Percentiles rank a stretch among this genome's conserved stretches.
These are phyloP conservation scores for Puccinia horiana DNA, from an alignment of 1,284 basidiomycete species.

Conservation along the genomic window DNA sequence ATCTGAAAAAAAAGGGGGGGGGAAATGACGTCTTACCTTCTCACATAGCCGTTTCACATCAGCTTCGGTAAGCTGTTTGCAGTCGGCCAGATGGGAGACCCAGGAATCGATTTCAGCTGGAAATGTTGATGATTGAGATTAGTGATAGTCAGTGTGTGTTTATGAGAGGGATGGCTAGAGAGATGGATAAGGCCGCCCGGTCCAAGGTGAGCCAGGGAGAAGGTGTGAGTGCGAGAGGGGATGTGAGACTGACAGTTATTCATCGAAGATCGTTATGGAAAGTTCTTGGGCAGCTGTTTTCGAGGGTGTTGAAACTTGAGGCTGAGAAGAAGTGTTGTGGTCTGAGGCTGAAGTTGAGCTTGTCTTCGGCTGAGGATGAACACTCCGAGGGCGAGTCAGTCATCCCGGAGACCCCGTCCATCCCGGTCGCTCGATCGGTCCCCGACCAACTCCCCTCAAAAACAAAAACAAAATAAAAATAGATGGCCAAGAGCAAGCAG, in stretches of 20 bases:
- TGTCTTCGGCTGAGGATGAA: too few relatives aligned
- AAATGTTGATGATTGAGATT: background rate
- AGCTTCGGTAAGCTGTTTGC: slow-evolving; percentile 92
- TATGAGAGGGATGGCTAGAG: background rate
- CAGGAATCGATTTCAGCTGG: slow-evolving; percentile 74
- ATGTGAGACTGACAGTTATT: slow-evolving; percentile 26
- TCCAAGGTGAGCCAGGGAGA: background rate
- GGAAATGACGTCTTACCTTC: slow-evolving; percentile 71
- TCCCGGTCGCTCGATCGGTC: background rate
- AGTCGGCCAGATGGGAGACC: slow-evolving; percentile 96
- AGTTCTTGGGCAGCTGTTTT: background rate
- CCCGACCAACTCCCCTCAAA: background rate
- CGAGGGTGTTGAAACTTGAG: background rate
- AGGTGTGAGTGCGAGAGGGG: background rate
- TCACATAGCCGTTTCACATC: slow-evolving; percentile 98
- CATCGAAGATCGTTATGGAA: background rate
- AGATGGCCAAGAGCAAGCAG: too few relatives aligned
- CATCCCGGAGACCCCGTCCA: too few relatives aligned
- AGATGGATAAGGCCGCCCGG: background rate
- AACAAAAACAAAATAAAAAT: background rate
- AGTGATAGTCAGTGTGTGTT: background rate
- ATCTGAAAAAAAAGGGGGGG: background rate
- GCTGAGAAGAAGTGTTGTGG: background rate
- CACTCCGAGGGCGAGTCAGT: background rate
- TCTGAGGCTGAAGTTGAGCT: background rate